phyloP scores from a whole-genome alignment of 2,329 filamentous ascomycete genomes.

The Ophiostoma sp. region DNA sequence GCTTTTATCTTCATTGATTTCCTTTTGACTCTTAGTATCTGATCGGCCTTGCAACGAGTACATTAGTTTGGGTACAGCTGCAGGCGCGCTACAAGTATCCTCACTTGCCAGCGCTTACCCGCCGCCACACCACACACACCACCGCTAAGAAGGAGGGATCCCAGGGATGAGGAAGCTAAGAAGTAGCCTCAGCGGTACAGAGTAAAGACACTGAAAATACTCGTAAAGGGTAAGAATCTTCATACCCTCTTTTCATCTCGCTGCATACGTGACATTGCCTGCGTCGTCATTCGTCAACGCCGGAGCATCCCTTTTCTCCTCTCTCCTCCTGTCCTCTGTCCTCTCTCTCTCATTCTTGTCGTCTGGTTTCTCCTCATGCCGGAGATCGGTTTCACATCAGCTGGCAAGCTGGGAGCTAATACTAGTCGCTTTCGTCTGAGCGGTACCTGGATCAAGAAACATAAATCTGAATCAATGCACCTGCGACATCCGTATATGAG shows the following conservation, averaged over 20 bases:
- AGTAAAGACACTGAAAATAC: not conserved
- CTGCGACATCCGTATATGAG: not conserved
- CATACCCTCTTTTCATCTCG: conserved; percentile 9
- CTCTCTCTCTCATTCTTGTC: not conserved
- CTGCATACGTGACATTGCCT: not conserved
- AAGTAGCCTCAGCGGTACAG: too few species aligned
- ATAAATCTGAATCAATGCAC: not conserved
- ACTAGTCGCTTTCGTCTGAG: too few species aligned
- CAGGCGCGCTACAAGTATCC: too few species aligned
- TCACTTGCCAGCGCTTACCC: not conserved
- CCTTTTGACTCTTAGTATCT: not conserved
- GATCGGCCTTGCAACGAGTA: not conserved
- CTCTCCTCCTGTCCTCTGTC: too few species aligned
- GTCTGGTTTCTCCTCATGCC: not conserved
- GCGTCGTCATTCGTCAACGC: not conserved
- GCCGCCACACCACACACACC: not conserved
- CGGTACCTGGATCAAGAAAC: not conserved
- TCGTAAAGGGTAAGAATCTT: not conserved
- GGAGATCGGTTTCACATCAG: not conserved
- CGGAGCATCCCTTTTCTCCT: not conserved
- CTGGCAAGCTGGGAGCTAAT: not conserved
- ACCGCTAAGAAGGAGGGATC: conserved; percentile 4
- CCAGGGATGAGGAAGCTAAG: not conserved
- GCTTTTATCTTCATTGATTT: not conserved
- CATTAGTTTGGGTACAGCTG: too few species aligned